Evolutionary conservation across 225 moss, liverwort and hornwort genomes (phyloP).

Genomic region (Marchantia paleacea): DNA sequence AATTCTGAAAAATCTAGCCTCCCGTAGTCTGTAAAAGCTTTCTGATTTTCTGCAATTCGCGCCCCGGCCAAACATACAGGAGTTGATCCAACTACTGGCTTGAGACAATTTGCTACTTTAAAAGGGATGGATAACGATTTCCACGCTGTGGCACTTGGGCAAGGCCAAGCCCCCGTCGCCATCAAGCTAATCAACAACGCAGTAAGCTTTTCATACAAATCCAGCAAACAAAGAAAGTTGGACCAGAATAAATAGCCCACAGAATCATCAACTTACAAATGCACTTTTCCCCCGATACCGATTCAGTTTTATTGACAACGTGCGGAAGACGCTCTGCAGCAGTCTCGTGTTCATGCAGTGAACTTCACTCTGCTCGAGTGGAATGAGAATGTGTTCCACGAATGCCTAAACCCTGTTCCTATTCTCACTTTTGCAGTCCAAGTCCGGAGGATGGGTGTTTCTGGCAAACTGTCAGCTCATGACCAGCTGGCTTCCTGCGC

Average conservation of each 20-base stretch:
- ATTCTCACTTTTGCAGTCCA: conserved; percentile 39
- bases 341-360: not conserved
- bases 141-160: conserved; percentile 69
- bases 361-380: not conserved
- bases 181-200: conserved; percentile 63
- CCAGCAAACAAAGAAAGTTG: not conserved
- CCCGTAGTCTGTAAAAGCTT: not conserved
- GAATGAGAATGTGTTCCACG: not conserved
- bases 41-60: not conserved
- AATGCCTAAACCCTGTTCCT: not conserved
- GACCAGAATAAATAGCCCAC: not conserved
- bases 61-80: conserved; percentile 32
- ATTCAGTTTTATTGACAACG: not conserved
- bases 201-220: conserved; percentile 33
- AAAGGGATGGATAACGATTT: conserved; percentile 63
- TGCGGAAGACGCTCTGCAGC: not conserved
- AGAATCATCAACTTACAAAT: not conserved
- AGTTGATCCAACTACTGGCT: conserved; percentile 73
- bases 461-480: conserved; percentile 80
- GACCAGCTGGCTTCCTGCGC: conserved; percentile 76
- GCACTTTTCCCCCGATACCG: not conserved
- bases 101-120: conserved; percentile 62
- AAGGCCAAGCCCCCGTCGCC: conserved; percentile 74
- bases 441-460: conserved; percentile 75
- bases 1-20: not conserved